A percentile compares a stretch with the other conserved stretches of the same genome.
Evolutionary conservation across 2,329 filamentous ascomycete species (phyloP).

Genomic region (Fusarium fracticaudum): DNA sequence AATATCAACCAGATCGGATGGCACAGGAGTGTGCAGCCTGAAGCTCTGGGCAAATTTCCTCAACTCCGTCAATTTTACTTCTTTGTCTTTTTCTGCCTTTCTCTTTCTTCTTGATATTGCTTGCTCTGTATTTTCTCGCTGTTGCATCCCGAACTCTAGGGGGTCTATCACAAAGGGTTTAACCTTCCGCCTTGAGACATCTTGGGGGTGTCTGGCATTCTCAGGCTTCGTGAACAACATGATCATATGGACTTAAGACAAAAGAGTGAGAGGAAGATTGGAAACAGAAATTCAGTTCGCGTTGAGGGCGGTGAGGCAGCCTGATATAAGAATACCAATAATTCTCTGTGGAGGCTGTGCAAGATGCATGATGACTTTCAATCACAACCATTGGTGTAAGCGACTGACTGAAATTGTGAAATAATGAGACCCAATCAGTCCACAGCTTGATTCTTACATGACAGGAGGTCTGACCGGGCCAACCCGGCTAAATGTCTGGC

Average conservation of each 20-base stretch:
- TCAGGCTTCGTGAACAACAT: neutral
- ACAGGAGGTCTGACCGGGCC: too few species aligned
- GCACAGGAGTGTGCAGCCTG: neutral
- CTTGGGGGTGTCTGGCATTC: neutral
- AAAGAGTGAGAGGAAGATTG: neutral
- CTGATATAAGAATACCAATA: neutral
- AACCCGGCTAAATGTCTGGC: accelerated
- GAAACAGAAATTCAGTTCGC: neutral
- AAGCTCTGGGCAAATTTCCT: neutral
- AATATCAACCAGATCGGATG: neutral
- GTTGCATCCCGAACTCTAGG: accelerated
- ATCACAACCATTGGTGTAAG: neutral
- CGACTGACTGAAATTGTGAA: neutral
- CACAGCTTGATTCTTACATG: neutral
- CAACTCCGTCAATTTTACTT: neutral
- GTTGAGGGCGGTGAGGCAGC: neutral
- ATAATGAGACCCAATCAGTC: neutral
- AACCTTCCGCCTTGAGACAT: too few species aligned
- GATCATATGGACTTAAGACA: accelerated
- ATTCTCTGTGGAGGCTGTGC: neutral
- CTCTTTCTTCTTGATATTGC: accelerated
- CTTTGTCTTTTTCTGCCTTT: neutral
- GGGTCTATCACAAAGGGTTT: too few species aligned
- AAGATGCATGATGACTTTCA: neutral
- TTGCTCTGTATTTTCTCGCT: neutral